A percentile compares a stretch with the other conserved stretches of the same genome.
These are phyloP conservation scores for Colletotrichum lentis DNA, from an alignment of 2,329 filamentous ascomycete genomes.

Conservation along the genomic window DNA sequence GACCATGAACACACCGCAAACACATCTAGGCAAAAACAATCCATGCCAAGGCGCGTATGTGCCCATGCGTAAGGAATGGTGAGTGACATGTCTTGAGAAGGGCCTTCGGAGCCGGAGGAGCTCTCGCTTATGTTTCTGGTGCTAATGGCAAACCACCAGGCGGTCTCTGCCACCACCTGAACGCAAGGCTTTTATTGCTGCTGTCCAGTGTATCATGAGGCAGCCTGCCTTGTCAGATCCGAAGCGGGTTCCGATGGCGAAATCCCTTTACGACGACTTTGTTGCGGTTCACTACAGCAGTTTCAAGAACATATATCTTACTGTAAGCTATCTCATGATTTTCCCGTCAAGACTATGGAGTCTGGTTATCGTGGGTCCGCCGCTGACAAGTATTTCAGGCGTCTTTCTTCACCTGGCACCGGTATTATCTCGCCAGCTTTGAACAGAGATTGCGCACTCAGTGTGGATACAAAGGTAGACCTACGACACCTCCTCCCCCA, in stretches of 20 bases:
- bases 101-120: neutral
- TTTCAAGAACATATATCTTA: constrained; percentile 27
- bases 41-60: constrained; percentile 7
- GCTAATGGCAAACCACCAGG: constrained; percentile 23
- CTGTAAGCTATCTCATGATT: constrained; percentile 9
- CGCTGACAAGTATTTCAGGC: neutral
- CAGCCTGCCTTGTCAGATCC: constrained; percentile 37
- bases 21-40: neutral
- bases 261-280: constrained; percentile 41
- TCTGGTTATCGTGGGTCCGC: no score
- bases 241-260: constrained; percentile 36
- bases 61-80: constrained; percentile 30
- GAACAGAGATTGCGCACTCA: constrained; percentile 36
- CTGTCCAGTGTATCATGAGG: constrained; percentile 43
- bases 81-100: neutral
- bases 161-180: constrained; percentile 39
- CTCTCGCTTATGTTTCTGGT: no score
- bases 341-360: no score
- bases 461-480: constrained; percentile 39
- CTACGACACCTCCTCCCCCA: rapidly evolving
- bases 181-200: constrained; percentile 41
- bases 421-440: constrained; percentile 34
- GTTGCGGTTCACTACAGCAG: constrained; percentile 38
- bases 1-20: constrained; percentile 5
- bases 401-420: constrained; percentile 38